Evolutionary conservation across 352 stramenopile species (phyloP).

Genomic region (Phytophthora niederhauseri): DNA sequence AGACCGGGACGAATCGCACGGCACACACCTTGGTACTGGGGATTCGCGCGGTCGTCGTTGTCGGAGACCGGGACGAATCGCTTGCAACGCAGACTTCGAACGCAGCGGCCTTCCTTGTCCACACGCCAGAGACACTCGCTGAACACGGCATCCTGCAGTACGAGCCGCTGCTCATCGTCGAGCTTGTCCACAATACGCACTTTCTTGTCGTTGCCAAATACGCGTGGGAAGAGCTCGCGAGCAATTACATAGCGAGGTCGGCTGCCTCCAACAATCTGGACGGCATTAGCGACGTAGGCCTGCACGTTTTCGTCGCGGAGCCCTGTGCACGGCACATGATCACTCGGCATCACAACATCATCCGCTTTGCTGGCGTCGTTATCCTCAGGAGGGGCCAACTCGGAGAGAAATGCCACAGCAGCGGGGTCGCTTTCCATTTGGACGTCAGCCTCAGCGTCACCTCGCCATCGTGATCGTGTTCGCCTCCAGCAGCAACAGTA

Average conservation of each 20-base stretch:
- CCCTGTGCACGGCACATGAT: slow-evolving; percentile 61
- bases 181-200: slow-evolving; percentile 74
- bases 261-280: slow-evolving; percentile 78
- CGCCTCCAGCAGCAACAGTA: not conserved
- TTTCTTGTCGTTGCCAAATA: slow-evolving; percentile 60
- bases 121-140: slow-evolving; percentile 84
- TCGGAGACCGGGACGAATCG: slow-evolving; percentile 44
- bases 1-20: slow-evolving; percentile 48
- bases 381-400: slow-evolving; percentile 17
- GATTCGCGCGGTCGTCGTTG: slow-evolving; percentile 22
- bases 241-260: slow-evolving; percentile 83
- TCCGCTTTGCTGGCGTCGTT: slow-evolving; percentile 17
- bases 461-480: slow-evolving; percentile 6
- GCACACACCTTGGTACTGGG: slow-evolving; percentile 52
- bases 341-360: slow-evolving; percentile 29
- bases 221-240: slow-evolving; percentile 70
- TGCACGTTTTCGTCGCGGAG: slow-evolving; percentile 70
- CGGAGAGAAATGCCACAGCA: slow-evolving; percentile 36
- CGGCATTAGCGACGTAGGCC: slow-evolving; percentile 62
- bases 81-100: slow-evolving; percentile 75
- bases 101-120: slow-evolving; percentile 72
- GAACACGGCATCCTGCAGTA: slow-evolving; percentile 77
- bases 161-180: slow-evolving; percentile 48
- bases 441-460: slow-evolving; percentile 14
- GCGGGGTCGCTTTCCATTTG: slow-evolving; percentile 28